Base-by-base conservation (phyloP, 306 rosid genomes). In the Trifolium pratense region DNA sequence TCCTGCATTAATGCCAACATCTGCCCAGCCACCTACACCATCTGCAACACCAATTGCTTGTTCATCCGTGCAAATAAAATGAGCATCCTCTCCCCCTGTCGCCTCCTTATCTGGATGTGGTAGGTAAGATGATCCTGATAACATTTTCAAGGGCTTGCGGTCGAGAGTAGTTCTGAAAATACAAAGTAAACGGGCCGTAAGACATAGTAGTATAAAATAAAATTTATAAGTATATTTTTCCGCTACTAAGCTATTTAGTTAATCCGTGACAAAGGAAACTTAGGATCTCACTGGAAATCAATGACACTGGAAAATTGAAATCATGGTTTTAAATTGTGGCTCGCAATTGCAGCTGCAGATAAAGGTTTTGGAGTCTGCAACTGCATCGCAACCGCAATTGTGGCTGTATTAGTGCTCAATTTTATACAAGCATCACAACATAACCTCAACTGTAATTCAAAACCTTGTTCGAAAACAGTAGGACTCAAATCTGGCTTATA, bases 1-100 rank as follows among this genome's bases (percentile, higher is more conserved):
- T 66, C 98, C 97, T 1, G 98, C 84, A 81, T 93, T 79, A 69
- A 93, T 80, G 25, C 98, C 97, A 76, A 91, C 93, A 40, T 91
- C 97, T 23, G 98, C 97, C 98, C 98, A 93, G 57, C 98, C 98
- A 70, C 97, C 98, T 20, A 90, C 98, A 76, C 98, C 98, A 68
- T 89, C 98, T 5, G 98, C 98, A 66, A 93, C 93, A 31, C 98
- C 97, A 59, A 93, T 83, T 36, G 73, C 93, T 63, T 90, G 92
- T 84, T 84, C 88, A 34, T 90, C 96, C 40, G 40, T 23, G 75
- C 97, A 90, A 83, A 93, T 87, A 77, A 93, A 93, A 74, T 90
- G 96, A 79, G 97, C 96, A 82, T 93, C 98, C 81, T 93, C 98
- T 71, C 97, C 98, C 12, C 97, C 97, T 2, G 96, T 89, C 71